These are phyloP conservation scores for Rhodomyrtus psidioides DNA, from an alignment of 441 rosid genomes.

Conservation along the genomic window DNA sequence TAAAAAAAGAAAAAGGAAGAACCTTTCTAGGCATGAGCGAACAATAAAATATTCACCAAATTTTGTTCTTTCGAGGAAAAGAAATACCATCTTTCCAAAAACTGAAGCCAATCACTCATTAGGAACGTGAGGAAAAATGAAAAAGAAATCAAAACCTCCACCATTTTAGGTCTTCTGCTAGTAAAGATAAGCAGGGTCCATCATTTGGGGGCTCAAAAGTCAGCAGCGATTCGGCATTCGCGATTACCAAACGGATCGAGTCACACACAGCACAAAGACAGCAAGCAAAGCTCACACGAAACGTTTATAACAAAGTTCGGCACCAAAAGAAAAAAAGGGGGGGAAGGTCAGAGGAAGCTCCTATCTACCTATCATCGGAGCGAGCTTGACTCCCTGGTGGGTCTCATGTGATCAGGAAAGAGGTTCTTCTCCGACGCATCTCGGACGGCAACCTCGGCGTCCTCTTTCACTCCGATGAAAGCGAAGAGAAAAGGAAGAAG, in stretches of 20 bases:
- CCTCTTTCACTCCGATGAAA: not conserved
- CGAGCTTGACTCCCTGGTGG: not conserved
- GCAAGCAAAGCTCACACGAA: not conserved
- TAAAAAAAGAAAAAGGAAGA: not conserved
- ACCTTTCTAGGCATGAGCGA: not conserved
- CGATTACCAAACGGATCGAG: not conserved
- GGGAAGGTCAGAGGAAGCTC: not conserved
- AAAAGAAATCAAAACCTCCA: not conserved
- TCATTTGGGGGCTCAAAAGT: not conserved
- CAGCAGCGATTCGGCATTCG: not conserved
- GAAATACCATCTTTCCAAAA: not conserved
- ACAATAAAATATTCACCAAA: not conserved
- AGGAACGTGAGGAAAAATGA: not conserved
- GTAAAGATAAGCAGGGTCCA: not conserved
- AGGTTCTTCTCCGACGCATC: not conserved
- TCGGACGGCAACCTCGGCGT: not conserved
- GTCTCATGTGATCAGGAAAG: not conserved
- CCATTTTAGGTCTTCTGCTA: not conserved
- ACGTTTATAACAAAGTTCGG: not conserved
- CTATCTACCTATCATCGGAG: not conserved
- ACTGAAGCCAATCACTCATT: not conserved
- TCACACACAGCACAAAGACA: not conserved
- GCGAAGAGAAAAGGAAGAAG: not conserved
- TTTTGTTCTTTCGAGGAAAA: not conserved
- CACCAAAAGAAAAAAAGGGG: not conserved